A percentile compares a stretch with the other conserved stretches of the same genome.
These are phyloP conservation scores for Phytophthora chlamydospora DNA, from an alignment of 352 stramenopile species.

Conservation along the genomic window DNA sequence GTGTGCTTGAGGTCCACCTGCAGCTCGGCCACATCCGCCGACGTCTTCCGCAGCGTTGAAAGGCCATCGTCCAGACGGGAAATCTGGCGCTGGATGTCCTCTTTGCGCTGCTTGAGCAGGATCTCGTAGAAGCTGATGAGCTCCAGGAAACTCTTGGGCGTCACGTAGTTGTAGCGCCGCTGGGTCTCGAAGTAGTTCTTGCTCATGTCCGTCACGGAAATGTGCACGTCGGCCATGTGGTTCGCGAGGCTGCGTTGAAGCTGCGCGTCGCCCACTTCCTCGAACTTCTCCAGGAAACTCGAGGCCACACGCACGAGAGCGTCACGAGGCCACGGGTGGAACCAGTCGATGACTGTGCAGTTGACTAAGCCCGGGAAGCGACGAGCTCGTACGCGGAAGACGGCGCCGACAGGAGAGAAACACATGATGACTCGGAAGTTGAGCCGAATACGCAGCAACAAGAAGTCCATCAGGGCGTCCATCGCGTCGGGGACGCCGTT, in stretches of 20 bases:
- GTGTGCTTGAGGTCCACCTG: conserved; percentile 96
- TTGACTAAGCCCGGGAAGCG: conserved; percentile 98
- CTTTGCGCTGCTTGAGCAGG: conserved; percentile 94
- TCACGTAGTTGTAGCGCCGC: conserved; percentile 98
- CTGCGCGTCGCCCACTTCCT: conserved; percentile 84
- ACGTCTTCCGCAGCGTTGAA: conserved; percentile 96
- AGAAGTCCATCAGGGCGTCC: conserved; percentile 96
- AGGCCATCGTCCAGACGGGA: conserved; percentile 96
- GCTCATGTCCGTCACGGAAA: conserved; percentile 96
- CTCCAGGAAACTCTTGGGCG: conserved; percentile 98
- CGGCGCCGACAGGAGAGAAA: conserved; percentile 97
- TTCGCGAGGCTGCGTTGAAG: conserved; percentile 93
- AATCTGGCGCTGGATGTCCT: conserved; percentile 95
- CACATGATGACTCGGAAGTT: conserved; percentile 98
- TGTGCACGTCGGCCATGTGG: conserved; percentile 98
- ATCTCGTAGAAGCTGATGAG: conserved; percentile 99
- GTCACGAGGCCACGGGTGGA: conserved; percentile 97
- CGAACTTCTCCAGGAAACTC: conserved; percentile 96
- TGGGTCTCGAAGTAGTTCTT: conserved; percentile 96
- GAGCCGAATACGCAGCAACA: conserved; percentile 92
- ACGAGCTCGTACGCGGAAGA: conserved; percentile 95
- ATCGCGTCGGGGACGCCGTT: conserved; percentile 93
- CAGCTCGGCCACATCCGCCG: conserved; percentile 95
- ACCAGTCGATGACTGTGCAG: conserved; percentile 98
- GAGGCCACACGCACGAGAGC: conserved; percentile 96